phyloP scores from a whole-genome alignment of 495 filamentous ascomycete species.

The Daldinia concentrica region DNA sequence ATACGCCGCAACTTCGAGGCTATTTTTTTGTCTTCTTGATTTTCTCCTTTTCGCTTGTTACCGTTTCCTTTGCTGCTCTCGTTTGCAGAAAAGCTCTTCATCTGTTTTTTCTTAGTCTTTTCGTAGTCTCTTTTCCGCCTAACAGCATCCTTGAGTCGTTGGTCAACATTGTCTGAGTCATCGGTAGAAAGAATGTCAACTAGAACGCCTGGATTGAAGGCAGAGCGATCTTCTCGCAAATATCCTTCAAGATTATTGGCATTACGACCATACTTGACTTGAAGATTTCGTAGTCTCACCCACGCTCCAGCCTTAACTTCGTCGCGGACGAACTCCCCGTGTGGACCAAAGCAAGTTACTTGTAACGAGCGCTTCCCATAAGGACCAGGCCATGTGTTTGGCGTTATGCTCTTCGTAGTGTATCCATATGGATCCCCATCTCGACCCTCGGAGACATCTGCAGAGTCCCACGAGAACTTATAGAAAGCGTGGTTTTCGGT shows the following conservation, averaged over 20 bases:
- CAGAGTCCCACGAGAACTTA: conserved; percentile 60
- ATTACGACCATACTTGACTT: conserved; percentile 66
- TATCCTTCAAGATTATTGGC: conserved; percentile 72
- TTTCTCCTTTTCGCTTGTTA: conserved; percentile 51
- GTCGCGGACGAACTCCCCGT: conserved; percentile 66
- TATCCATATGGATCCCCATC: conserved; percentile 49
- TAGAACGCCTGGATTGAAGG: conserved; percentile 60
- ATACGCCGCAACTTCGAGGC: conserved; percentile 32
- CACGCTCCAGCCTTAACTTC: conserved; percentile 67
- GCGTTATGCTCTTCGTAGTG: conserved; percentile 10
- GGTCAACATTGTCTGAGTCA: conserved; percentile 55
- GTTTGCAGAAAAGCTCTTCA: conserved; percentile 47
- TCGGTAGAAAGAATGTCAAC: conserved; percentile 57
- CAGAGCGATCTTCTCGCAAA: conserved; percentile 68
- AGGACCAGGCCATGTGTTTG: conserved; percentile 75
- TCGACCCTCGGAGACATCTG: conserved; percentile 48
- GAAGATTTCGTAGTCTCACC: conserved; percentile 75
- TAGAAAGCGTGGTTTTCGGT: conserved; percentile 72
- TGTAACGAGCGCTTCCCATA: conserved; percentile 77
- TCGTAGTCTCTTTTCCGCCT: conserved; percentile 70
- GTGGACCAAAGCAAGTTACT: conserved; percentile 75
- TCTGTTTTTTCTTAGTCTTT: conserved; percentile 60
- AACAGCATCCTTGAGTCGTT: conserved; percentile 68
- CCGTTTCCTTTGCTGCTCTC: conserved; percentile 40
- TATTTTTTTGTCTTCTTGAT: conserved; percentile 33